Evolutionary conservation across 164 flowering plant genomes (phyloP), one percentile per base, ranked within the genome.

Genomic region (Aristolochia fimbriata): DNA sequence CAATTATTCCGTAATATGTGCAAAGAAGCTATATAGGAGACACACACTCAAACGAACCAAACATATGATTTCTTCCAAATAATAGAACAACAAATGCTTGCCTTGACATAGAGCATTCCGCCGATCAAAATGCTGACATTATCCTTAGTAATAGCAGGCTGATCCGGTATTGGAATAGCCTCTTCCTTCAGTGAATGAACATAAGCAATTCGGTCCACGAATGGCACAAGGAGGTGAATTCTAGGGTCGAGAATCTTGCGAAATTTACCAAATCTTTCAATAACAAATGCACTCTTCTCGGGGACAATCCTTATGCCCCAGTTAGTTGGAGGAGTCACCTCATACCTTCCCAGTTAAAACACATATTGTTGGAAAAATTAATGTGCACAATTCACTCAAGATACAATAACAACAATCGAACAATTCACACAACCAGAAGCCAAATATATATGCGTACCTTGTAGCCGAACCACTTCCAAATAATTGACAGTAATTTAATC

Each of bases 131-230:
- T 84, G 85, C 82, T 81, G 72, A 88, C 99, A 75, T 93, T 93
- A 55, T 90, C 99, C 73, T 78, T 88, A 2, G 99, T 90, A 63
- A 90, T 88, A 33, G 97, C 99, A 43, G 88, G 75, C 69, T 93
- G 99, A 61, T 85, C 82, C 0, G 92, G 87, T 33, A 88, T 82
- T 0, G 81, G 85, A 65, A 93, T 93, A 1, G 95, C 86, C 68
- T 88, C 92, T 65, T 93, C 99, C 70, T 93, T 90, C 27, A 93
- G 77, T 0, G 97, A 85, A 64, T 93, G 99, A 57, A 82, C 92
- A 60, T 90, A 93, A 0, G 99, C 95, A 20, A 90, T 88, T 57
- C 75, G 71, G 65, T 93, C 99, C 27, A 86, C 94, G 2, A 87
- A 24, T 0, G 99, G 99, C 61, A 90, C 70, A 70, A 93, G 62